Evolutionary conservation across 305 asterid species (phyloP).

Genomic region (Fraxinus angustifolia): DNA sequence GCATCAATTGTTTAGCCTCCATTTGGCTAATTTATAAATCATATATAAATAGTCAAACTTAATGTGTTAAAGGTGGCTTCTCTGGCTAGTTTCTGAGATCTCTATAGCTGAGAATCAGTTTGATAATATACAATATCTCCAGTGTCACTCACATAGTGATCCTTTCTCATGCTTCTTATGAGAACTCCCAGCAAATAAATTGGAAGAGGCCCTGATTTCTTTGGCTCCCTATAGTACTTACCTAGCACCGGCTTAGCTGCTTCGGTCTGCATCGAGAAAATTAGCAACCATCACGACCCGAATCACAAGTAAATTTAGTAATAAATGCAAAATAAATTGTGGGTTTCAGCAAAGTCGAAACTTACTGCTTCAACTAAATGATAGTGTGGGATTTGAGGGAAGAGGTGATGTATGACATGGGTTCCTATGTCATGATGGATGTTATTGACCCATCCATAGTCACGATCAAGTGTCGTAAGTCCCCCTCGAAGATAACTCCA

Average conservation of each 20-base stretch:
- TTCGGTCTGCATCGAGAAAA: conserved; percentile 52
- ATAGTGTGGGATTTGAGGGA: conserved; percentile 91
- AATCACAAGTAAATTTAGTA: not conserved
- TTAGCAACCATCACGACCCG: not conserved
- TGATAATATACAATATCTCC: conserved; percentile 79
- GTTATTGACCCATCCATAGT: conserved; percentile 79
- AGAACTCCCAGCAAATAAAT: conserved; percentile 56
- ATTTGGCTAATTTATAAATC: not conserved
- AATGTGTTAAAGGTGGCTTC: not conserved
- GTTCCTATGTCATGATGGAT: conserved; percentile 89
- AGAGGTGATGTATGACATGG: conserved; percentile 78
- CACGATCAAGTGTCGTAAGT: conserved; percentile 72
- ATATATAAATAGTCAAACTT: not conserved
- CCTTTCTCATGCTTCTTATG: conserved; percentile 59
- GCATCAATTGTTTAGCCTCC: conserved; percentile 6
- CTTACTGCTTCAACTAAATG: conserved; percentile 72
- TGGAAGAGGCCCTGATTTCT: conserved; percentile 73
- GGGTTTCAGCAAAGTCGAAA: not conserved
- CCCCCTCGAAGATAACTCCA: conserved; percentile 94
- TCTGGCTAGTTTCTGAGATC: conserved; percentile 19
- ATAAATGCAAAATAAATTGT: not conserved
- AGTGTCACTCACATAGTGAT: conserved; percentile 76
- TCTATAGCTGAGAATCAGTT: conserved; percentile 53
- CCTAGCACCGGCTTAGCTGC: conserved; percentile 82
- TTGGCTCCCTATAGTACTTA: conserved; percentile 68